Evolutionary conservation across 495 filamentous ascomycete genomes (phyloP).

Genomic region (Clohesyomyces aquaticus): DNA sequence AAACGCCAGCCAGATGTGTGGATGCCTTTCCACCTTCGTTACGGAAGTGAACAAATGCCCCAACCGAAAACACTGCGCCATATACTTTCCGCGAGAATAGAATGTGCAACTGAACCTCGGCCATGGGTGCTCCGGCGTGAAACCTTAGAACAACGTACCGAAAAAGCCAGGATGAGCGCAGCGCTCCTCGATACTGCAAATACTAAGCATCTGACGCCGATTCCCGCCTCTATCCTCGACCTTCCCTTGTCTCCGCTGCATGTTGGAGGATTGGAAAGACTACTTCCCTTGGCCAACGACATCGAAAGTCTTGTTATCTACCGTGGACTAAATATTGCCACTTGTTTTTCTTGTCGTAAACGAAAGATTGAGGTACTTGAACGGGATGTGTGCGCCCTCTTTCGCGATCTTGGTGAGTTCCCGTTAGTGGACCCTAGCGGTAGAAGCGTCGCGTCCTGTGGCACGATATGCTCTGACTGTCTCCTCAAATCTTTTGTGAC

Average conservation of each 20-base stretch:
- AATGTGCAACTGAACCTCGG: neutral
- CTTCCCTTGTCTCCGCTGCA: neutral
- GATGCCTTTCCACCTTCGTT: neutral
- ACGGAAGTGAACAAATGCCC: neutral
- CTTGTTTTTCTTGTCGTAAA: neutral
- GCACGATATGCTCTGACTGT: neutral
- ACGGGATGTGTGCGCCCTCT: neutral
- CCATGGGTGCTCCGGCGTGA: too few species aligned
- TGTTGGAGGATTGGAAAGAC: neutral
- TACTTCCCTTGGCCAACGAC: neutral
- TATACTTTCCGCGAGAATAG: neutral
- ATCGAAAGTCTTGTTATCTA: neutral
- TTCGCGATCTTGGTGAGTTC: conserved; percentile 1
- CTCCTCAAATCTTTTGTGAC: neutral
- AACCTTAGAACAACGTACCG: too few species aligned
- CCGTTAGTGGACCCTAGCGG: neutral
- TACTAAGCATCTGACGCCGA: neutral
- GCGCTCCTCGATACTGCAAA: neutral
- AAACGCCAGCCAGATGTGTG: neutral
- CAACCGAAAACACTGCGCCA: neutral
- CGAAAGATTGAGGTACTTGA: neutral
- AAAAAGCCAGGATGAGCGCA: neutral
- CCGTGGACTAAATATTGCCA: neutral
- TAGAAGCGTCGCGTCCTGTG: neutral
- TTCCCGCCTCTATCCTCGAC: conserved; percentile 1